Percentiles rank a stretch among this genome's conserved stretches.
phyloP scores from a whole-genome alignment of 192 early-diverging fungal species.

The Helicostylum pulchrum region DNA sequence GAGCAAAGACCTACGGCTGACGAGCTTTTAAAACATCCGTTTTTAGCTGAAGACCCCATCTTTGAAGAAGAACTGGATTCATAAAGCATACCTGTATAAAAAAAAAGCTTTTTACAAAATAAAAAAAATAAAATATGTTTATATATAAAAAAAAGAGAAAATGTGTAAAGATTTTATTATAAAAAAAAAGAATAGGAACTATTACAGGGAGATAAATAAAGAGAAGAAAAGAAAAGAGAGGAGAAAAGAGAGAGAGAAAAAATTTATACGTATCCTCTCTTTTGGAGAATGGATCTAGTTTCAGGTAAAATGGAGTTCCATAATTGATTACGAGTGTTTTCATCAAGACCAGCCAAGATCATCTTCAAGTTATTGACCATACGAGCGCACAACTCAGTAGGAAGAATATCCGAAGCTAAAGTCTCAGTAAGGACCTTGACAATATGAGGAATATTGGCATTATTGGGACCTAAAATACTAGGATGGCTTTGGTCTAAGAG shows the following conservation, averaged over 20 bases:
- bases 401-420: constrained; percentile 51
- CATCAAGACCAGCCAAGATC: constrained; percentile 43
- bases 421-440: constrained; percentile 61
- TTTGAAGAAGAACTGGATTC: too few species aligned
- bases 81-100: too few species aligned
- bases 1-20: constrained; percentile 74
- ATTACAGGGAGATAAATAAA: too few species aligned
- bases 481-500: constrained; percentile 66
- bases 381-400: constrained; percentile 40
- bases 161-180: too few species aligned
- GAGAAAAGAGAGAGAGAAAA: neutral
- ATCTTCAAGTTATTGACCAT: constrained; percentile 54
- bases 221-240: too few species aligned
- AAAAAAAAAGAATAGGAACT: too few species aligned
- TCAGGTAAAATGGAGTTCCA: constrained; percentile 57
- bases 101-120: too few species aligned
- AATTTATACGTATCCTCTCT: constrained; percentile 30
- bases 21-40: constrained; percentile 70
- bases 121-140: too few species aligned
- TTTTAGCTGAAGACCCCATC: constrained; percentile 38
- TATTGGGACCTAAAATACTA: constrained; percentile 55
- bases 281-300: constrained; percentile 31
- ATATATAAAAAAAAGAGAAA: too few species aligned
- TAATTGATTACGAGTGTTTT: constrained; percentile 44
- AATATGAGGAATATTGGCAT: constrained; percentile 59